phyloP scores from a whole-genome alignment of 352 stramenopile species.

The Globisporangium spiculum region DNA sequence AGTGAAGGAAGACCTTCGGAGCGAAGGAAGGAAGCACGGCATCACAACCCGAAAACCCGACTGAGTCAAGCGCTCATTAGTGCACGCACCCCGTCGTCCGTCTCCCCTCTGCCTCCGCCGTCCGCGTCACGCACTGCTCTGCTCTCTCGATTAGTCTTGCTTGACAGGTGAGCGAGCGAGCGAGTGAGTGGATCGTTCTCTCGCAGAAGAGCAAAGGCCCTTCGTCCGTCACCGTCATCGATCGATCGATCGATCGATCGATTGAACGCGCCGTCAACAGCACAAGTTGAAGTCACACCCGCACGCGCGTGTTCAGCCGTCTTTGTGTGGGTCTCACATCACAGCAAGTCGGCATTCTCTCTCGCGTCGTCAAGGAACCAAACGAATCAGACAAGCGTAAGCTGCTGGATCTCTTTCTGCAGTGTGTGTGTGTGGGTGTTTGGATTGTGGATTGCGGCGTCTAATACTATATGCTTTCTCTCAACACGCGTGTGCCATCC shows the following conservation, averaged over 20 bases:
- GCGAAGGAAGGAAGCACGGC: not conserved
- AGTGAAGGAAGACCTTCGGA: not conserved
- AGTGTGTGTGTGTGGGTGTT: constrained; percentile 1
- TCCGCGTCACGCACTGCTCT: not conserved
- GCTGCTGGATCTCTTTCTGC: not conserved
- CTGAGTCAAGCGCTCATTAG: constrained; percentile 17
- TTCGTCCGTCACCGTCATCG: not conserved
- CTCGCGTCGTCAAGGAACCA: constrained; percentile 1
- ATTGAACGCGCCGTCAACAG: not conserved
- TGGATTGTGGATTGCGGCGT: not conserved
- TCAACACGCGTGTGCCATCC: not conserved
- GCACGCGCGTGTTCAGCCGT: not conserved
- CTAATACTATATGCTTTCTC: constrained; percentile 6
- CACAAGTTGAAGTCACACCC: not conserved
- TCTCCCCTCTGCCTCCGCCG: not conserved
- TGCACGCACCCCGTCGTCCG: constrained; percentile 8
- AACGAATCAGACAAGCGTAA: not conserved
- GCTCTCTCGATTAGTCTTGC: not conserved
- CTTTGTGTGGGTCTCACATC: constrained; percentile 2
- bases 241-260: not conserved
- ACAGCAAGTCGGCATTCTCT: constrained; percentile 1
- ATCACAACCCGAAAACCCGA: constrained; percentile 12
- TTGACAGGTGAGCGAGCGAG: not conserved
- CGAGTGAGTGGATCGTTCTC: constrained; percentile 3
- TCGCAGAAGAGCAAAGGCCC: not conserved